Evolutionary conservation across 2,329 filamentous ascomycete species (phyloP).

Genomic region (Aspergillus ruber): DNA sequence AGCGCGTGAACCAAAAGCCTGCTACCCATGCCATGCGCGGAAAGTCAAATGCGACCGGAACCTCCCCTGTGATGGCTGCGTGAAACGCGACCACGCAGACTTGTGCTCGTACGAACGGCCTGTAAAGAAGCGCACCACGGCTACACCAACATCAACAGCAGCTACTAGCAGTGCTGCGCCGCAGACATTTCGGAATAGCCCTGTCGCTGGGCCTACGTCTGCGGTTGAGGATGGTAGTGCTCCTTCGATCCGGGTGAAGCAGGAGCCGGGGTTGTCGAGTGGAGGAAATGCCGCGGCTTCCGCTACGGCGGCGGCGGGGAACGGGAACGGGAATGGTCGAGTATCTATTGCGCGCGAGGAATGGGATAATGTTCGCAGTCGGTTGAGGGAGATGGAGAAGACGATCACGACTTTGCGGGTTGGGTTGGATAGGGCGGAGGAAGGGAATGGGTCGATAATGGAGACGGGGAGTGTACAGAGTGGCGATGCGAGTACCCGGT

Average conservation of each 20-base stretch:
- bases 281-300: constrained; percentile 1
- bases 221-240: constrained; percentile 14
- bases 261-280: constrained; percentile 12
- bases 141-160: constrained; percentile 3
- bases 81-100: constrained; percentile 45
- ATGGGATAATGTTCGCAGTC: constrained; percentile 38
- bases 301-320: constrained; percentile 2
- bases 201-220: constrained; percentile 6
- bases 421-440: constrained; percentile 33
- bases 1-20: constrained; percentile 43
- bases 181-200: constrained; percentile 19
- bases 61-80: constrained; percentile 43
- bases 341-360: constrained; percentile 38
- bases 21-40: constrained; percentile 42
- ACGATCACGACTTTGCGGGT: constrained; percentile 34
- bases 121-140: constrained; percentile 37
- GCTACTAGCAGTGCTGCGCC: constrained; percentile 4
- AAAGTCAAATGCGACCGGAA: constrained; percentile 47
- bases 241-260: constrained; percentile 16
- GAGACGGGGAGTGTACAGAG: constrained; percentile 29
- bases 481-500: constrained; percentile 23
- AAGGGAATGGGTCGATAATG: constrained; percentile 16
- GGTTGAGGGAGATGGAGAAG: constrained; percentile 39
- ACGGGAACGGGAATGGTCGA: constrained; percentile 10
- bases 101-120: constrained; percentile 45